phyloP scores from a whole-genome alignment of 1,284 basidiomycete genomes.

The Ustilago lituana region DNA sequence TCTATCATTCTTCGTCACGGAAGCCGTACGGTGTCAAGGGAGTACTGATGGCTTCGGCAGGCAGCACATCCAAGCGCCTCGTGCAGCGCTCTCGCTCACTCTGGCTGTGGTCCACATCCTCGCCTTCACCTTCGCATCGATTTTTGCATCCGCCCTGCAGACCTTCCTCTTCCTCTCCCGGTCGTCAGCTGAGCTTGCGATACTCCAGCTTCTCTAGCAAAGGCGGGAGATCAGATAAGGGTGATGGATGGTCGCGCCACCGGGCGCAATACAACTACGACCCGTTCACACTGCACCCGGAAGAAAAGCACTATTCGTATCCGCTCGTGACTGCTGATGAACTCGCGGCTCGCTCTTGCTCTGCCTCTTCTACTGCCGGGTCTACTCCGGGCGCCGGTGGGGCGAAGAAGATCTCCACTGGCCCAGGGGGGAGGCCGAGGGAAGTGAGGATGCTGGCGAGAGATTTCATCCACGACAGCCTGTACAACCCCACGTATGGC shows the following conservation, averaged over 20 bases:
- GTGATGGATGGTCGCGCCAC: constrained; percentile 45
- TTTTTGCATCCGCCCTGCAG: no score
- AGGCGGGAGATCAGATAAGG: no score
- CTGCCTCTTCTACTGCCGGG: background rate
- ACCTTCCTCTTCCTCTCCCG: no score
- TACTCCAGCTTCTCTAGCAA: no score
- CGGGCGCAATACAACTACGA: constrained; percentile 66
- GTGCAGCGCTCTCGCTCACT: background rate
- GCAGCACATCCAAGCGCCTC: background rate
- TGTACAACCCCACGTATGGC: constrained; percentile 97
- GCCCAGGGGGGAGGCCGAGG: constrained; percentile 70
- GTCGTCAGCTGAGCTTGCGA: no score
- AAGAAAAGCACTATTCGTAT: constrained; percentile 50
- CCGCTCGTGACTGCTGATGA: constrained; percentile 55
- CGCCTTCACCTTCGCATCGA: no score
- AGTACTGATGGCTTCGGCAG: background rate
- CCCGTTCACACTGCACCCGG: constrained; percentile 57
- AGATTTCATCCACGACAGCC: constrained; percentile 94
- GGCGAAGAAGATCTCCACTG: background rate
- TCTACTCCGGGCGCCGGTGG: no score
- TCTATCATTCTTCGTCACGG: no score
- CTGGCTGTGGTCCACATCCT: background rate
- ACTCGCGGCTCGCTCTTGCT: constrained; percentile 20
- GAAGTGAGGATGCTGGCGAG: constrained; percentile 91
- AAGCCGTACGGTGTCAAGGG: no score